phyloP scores from a whole-genome alignment of 2,329 filamentous ascomycete genomes.

The Clarireedia sp. region DNA sequence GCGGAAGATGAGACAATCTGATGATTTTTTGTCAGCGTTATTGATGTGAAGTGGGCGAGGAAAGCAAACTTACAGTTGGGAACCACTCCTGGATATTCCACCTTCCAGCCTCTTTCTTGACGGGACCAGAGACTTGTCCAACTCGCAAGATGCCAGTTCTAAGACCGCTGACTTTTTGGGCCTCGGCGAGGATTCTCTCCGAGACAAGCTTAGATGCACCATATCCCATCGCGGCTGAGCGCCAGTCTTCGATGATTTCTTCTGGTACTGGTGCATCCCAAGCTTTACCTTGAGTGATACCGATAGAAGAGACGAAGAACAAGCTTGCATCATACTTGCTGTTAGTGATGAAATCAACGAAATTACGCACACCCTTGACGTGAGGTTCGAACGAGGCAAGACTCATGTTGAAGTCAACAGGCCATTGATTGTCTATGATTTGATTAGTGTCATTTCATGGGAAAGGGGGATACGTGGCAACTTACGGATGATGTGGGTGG shows the following conservation, averaged over 20 bases:
- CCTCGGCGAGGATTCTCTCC: slow-evolving; percentile 35
- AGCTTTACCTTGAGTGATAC: slow-evolving; percentile 9
- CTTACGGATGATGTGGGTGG: slow-evolving; percentile 14
- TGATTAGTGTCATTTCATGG: background rate
- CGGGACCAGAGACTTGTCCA: slow-evolving; percentile 40
- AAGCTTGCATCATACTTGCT: slow-evolving; percentile 19
- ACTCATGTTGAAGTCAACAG: slow-evolving; percentile 33
- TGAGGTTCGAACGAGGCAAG: slow-evolving; percentile 32
- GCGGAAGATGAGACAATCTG: slow-evolving; percentile 31
- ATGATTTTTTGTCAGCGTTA: slow-evolving; percentile 21
- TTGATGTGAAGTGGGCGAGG: background rate
- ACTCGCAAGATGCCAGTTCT: slow-evolving; percentile 36
- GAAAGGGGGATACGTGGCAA: slow-evolving; percentile 25
- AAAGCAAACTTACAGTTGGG: slow-evolving; percentile 29
- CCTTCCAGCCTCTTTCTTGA: slow-evolving; percentile 30
- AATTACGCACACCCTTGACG: slow-evolving; percentile 32
- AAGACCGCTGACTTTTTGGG: slow-evolving; percentile 32
- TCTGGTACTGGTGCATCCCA: slow-evolving; percentile 31
- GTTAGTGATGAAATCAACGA: slow-evolving; percentile 26
- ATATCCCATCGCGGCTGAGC: slow-evolving; percentile 27
- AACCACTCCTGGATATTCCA: slow-evolving; percentile 54
- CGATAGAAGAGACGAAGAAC: slow-evolving; percentile 22
- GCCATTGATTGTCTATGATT: slow-evolving; percentile 27
- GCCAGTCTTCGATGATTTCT: slow-evolving; percentile 27
- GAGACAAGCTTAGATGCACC: slow-evolving; percentile 22